These are phyloP conservation scores for Phytophthora litchii DNA, from an alignment of 352 stramenopile species.

Conservation along the genomic window DNA sequence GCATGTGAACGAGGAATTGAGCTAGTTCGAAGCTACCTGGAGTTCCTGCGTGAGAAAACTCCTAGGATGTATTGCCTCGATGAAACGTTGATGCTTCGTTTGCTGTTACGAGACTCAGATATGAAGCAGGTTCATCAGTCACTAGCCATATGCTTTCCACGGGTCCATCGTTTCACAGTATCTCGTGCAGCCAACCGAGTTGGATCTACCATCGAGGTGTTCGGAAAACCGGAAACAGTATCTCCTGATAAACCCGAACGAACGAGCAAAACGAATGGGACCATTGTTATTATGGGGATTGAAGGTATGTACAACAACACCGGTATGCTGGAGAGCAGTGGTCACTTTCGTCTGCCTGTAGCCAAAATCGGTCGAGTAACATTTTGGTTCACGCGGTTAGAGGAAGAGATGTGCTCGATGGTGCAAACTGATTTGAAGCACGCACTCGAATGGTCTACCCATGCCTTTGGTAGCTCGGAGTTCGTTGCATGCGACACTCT, in stretches of 20 bases:
- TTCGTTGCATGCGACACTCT: slow-evolving; percentile 11
- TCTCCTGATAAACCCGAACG: background rate
- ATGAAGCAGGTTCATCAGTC: slow-evolving; percentile 29
- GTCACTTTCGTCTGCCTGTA: slow-evolving; percentile 41
- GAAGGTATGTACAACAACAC: slow-evolving; percentile 11
- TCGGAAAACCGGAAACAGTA: slow-evolving; percentile 15
- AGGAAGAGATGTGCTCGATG: slow-evolving; percentile 63
- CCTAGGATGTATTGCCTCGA: slow-evolving; percentile 50
- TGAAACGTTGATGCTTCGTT: slow-evolving; percentile 43
- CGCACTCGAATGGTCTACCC: slow-evolving; percentile 31
- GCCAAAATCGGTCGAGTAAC: slow-evolving; percentile 70
- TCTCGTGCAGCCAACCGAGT: slow-evolving; percentile 20
- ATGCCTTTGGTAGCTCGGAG: background rate
- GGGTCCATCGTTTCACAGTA: slow-evolving; percentile 40
- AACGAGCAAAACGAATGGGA: slow-evolving; percentile 19
- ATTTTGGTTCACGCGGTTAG: slow-evolving; percentile 68
- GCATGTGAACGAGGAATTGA: slow-evolving; percentile 46
- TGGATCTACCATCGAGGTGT: slow-evolving; percentile 26
- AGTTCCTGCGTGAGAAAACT: slow-evolving; percentile 38
- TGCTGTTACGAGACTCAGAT: slow-evolving; percentile 52
- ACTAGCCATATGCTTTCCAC: slow-evolving; percentile 48
- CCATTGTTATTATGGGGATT: slow-evolving; percentile 30
- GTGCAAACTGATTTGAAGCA: slow-evolving; percentile 44
- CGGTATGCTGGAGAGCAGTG: slow-evolving; percentile 1
- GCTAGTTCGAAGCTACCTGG: slow-evolving; percentile 49